phyloP scores from a whole-genome alignment of 768 basidiomycete species.

The Multifurca ochricompacta region DNA sequence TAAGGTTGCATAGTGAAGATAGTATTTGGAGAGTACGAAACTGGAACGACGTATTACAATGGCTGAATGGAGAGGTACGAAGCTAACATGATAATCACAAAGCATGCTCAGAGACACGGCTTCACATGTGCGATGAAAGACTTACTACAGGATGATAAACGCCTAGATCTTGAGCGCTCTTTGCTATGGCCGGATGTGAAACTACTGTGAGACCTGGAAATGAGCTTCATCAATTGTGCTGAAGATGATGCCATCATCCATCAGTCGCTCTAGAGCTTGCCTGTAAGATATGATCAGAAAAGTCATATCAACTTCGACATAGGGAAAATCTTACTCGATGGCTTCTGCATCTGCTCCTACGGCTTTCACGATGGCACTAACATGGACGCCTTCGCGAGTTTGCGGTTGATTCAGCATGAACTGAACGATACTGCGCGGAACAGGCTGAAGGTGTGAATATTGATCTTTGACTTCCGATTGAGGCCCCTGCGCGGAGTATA shows the following conservation, averaged over 20 bases:
- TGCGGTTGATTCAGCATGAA: slow-evolving; percentile 46
- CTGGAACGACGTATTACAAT: slow-evolving; percentile 10
- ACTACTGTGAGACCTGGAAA: slow-evolving; percentile 42
- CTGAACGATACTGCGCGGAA: slow-evolving; percentile 60
- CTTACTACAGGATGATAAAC: not conserved
- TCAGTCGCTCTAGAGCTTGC: slow-evolving; percentile 64
- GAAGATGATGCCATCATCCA: slow-evolving; percentile 75
- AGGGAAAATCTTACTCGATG: slow-evolving; percentile 37
- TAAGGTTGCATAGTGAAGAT: slow-evolving; percentile 8
- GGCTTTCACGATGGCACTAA: slow-evolving; percentile 61
- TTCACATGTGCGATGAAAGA: not conserved
- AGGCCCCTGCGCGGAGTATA: slow-evolving; percentile 29
- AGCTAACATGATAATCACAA: not conserved
- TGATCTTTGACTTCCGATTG: slow-evolving; percentile 12
- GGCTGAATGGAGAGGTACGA: not conserved
- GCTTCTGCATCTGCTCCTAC: slow-evolving; percentile 49
- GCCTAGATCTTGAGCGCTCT: not conserved
- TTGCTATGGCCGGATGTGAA: not conserved
- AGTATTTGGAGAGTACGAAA: slow-evolving; percentile 10
- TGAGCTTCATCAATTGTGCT: slow-evolving; percentile 81
- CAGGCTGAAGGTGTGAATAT: slow-evolving; percentile 43
- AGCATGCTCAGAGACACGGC: not conserved
- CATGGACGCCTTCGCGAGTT: slow-evolving; percentile 61
- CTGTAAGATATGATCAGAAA: slow-evolving; percentile 30
- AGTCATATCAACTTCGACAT: slow-evolving; percentile 3